A percentile compares a stretch with the other conserved stretches of the same genome.
Evolutionary conservation across 495 filamentous ascomycete genomes (phyloP).

Genomic region (Amorphotheca resinae): DNA sequence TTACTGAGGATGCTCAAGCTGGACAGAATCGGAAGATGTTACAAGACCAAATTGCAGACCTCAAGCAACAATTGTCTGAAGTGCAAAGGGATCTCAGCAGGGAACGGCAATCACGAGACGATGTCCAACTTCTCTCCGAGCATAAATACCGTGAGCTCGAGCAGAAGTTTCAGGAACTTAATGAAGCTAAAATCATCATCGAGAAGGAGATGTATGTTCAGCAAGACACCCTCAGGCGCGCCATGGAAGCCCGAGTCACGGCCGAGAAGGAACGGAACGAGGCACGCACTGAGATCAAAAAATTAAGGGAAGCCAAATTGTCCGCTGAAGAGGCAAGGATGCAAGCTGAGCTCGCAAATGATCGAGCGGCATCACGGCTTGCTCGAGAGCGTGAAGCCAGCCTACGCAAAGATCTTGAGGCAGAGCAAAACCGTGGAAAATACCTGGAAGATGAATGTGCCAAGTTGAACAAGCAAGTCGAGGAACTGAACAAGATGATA

Average conservation of each 20-base stretch:
- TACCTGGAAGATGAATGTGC: slow-evolving; percentile 66
- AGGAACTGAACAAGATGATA: slow-evolving; percentile 71
- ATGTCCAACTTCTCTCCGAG: slow-evolving; percentile 83
- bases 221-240: slow-evolving; percentile 82
- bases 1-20: slow-evolving; percentile 80
- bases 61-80: slow-evolving; percentile 74
- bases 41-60: slow-evolving; percentile 73
- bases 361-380: slow-evolving; percentile 63
- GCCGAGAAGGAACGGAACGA: slow-evolving; percentile 85
- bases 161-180: slow-evolving; percentile 76
- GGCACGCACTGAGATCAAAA: slow-evolving; percentile 71
- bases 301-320: slow-evolving; percentile 67
- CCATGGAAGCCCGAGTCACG: slow-evolving; percentile 62
- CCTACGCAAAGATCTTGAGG: slow-evolving; percentile 66
- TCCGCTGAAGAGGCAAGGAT: slow-evolving; percentile 75
- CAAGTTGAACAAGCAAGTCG: slow-evolving; percentile 59
- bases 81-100: slow-evolving; percentile 80
- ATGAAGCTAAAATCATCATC: slow-evolving; percentile 91
- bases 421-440: slow-evolving; percentile 52
- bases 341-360: slow-evolving; percentile 66
- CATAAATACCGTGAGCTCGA: slow-evolving; percentile 73
- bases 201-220: slow-evolving; percentile 99
- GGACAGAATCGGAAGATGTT: slow-evolving; percentile 75
- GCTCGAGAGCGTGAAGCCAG: slow-evolving; percentile 73
- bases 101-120: slow-evolving; percentile 90